Evolutionary conservation across 108 stramenopile species (phyloP), one percentile per base, ranked within the genome.

Genomic region (Stephanodiscus triporus): DNA sequence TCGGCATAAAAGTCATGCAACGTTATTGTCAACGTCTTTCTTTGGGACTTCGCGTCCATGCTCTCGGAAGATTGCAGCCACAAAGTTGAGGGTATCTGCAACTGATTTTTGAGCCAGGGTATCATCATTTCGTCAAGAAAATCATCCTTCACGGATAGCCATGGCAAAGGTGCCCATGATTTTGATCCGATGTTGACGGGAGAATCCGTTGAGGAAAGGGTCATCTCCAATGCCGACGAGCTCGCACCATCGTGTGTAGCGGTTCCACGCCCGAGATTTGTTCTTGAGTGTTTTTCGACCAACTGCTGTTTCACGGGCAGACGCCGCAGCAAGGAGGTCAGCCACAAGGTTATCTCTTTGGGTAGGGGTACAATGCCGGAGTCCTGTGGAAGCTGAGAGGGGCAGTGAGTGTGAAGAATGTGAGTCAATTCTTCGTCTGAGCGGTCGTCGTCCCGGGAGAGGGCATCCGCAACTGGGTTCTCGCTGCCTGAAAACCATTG

Each of bases 241-340:
- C 9, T 51, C 1, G 72, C 48, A 51, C 5, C 38, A 59, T 23
- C 49, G 1, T 4, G 4, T 5, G 63, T 63, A 73, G 63, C 72
- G 17, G 8, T 26, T 20, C 72, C 72, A 73, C 26, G 48, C 40
- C 37, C 62, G 13, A 73, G 27, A 29, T 63, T 73, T 5, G 32
- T 70, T 36, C 6, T 57, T 11, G 22, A 20, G 55, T 56, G 69
- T 70, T 7, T 45, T n/a, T 59, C 42, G 23, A 20, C 27, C 45
- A 57, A 75, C 74, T 58, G 66, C 74, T 66, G 40, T 55, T 49
- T 75, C 32, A 62, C 47, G 36, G 66, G 58, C 68, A 64, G 11
- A 22, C 37, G 22, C 37, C 3, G 76, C 76, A 77, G 76, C 48
- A 70, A 9, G 11, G 43, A 69, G 47, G 24, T 77, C 76, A 70